Percentiles rank a stretch among this genome's conserved stretches.
Evolutionary conservation across 2,329 filamentous ascomycete genomes (phyloP).

Genomic region (Calycina herbarum): DNA sequence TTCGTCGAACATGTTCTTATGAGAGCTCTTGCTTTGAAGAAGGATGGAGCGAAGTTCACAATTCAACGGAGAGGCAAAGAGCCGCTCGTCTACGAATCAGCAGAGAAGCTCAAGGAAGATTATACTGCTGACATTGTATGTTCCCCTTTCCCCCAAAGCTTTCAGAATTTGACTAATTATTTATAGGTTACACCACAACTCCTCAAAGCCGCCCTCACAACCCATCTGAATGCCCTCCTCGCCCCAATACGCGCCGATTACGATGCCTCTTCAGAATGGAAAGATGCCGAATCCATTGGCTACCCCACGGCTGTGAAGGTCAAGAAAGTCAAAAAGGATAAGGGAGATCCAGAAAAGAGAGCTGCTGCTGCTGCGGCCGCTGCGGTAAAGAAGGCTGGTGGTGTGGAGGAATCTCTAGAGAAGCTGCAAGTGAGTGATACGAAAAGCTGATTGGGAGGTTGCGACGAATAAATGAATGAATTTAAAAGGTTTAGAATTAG

Average conservation of each 20-base stretch:
- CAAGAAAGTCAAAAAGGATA: slow-evolving; percentile 64
- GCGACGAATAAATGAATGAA: background rate
- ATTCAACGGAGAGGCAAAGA: slow-evolving; percentile 71
- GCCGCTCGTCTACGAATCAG: slow-evolving; percentile 75
- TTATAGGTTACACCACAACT: slow-evolving; percentile 75
- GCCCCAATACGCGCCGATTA: slow-evolving; percentile 76
- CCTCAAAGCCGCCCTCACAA: slow-evolving; percentile 80
- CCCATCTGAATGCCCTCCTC: slow-evolving; percentile 71
- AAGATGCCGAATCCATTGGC: slow-evolving; percentile 71
- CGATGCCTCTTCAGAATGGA: slow-evolving; percentile 73
- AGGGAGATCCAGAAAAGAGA: slow-evolving; percentile 36
- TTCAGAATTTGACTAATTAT: slow-evolving; percentile 21
- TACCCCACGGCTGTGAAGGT: slow-evolving; percentile 74
- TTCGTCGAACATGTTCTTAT: slow-evolving; percentile 88
- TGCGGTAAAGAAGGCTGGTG: slow-evolving; percentile 29
- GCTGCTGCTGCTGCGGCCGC: slow-evolving; percentile 35
- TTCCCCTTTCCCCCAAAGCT: slow-evolving; percentile 22
- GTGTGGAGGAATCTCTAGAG: slow-evolving; percentile 26
- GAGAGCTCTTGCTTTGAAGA: slow-evolving; percentile 66
- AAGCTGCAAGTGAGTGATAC: background rate
- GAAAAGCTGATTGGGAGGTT: background rate
- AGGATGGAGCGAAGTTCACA: slow-evolving; percentile 57
- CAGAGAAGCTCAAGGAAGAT: slow-evolving; percentile 74
- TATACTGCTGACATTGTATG: slow-evolving; percentile 75
- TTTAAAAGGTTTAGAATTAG: background rate